Base-by-base conservation (phyloP, 2,329 filamentous ascomycete genomes). In the Ophiostoma australiae region DNA sequence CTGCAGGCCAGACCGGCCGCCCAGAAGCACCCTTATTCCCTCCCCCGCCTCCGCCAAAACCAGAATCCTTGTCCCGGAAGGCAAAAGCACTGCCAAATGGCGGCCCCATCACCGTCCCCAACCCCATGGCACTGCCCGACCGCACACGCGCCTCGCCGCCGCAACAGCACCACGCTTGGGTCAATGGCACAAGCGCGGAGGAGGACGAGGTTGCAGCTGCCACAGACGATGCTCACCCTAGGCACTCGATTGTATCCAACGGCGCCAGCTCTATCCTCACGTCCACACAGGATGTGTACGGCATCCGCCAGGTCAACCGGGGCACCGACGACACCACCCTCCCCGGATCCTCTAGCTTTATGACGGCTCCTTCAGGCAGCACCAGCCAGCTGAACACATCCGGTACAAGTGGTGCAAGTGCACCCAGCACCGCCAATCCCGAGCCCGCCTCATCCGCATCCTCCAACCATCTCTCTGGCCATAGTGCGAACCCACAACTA, bases 181-280 rank as follows among this genome's bases (percentile, higher is more conserved):
- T 15, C 11, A 70, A 65, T 44, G 69, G 67, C 48, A 58, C 27
- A 61, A 70, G 31, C 35, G 41, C 63, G 10, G 70, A 68, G 27
- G 67, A 72, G 48, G 68, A 70, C 17, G 35, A 52, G 66, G 68
- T 48, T 55, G 67, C 70, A 72, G 35, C 39, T 20, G 69, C 37
- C 13, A 31, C 67, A 2, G 70, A 69, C 31, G 67, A 72, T 73
- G 76, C 76, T 0, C 75, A 77, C 58, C 77, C 77, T 27, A 77
- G 79, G 58, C 75, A 75, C n/a, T 81, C 80, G 8, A 71, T 79
- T 13, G 76, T 78, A 48, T 81, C 79, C 17, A 76, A 77, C 3
- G 74, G 74, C 20, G 76, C 75, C 39, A 75, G 74, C 52, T 80
- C 79, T 10, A 71, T 78, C 55, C 79, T 79, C 63, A 75, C 77